Evolutionary conservation across 768 basidiomycete species (phyloP).

Genomic region (Mycena leptocephala): DNA sequence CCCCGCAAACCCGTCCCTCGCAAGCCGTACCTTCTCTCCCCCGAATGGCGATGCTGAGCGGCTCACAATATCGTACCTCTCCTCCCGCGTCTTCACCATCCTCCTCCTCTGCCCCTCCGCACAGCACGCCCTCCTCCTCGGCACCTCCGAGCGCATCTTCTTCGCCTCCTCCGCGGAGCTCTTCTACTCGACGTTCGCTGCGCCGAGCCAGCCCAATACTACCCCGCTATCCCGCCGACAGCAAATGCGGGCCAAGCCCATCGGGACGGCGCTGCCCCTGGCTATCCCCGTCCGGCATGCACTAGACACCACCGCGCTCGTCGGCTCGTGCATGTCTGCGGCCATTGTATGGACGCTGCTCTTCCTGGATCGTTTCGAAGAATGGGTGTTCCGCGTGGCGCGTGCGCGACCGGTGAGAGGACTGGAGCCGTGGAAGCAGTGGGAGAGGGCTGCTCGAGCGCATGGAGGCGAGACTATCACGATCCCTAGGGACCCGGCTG

Average conservation of each 20-base stretch:
- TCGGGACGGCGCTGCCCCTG: background rate
- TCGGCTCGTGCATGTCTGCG: constrained; percentile 22
- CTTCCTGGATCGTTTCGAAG: constrained; percentile 55
- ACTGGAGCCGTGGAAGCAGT: constrained; percentile 69
- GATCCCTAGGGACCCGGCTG: background rate
- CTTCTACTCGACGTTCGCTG: constrained; percentile 54
- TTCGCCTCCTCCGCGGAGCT: constrained; percentile 52
- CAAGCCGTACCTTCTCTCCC: constrained; percentile 43
- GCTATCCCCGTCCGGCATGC: constrained; percentile 45
- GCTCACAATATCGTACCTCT: constrained; percentile 61
- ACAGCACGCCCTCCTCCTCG: constrained; percentile 59
- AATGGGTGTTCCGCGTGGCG: constrained; percentile 51
- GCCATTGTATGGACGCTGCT: constrained; percentile 46
- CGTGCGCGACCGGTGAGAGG: constrained; percentile 67
- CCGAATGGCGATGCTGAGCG: background rate
- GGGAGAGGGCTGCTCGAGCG: constrained; percentile 55
- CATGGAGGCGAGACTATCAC: background rate
- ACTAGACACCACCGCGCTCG: constrained; percentile 40
- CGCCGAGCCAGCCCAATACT: constrained; percentile 27
- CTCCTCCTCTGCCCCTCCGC: constrained; percentile 63
- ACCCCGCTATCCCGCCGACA: constrained; percentile 27
- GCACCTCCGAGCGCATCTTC: constrained; percentile 57
- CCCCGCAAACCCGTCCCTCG: constrained; percentile 51
- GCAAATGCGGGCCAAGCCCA: constrained; percentile 14
- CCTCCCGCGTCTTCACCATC: constrained; percentile 64